These are phyloP conservation scores for Pseudocercospora macadamiae DNA, from an alignment of 2,329 filamentous ascomycete genomes.

Conservation along the genomic window DNA sequence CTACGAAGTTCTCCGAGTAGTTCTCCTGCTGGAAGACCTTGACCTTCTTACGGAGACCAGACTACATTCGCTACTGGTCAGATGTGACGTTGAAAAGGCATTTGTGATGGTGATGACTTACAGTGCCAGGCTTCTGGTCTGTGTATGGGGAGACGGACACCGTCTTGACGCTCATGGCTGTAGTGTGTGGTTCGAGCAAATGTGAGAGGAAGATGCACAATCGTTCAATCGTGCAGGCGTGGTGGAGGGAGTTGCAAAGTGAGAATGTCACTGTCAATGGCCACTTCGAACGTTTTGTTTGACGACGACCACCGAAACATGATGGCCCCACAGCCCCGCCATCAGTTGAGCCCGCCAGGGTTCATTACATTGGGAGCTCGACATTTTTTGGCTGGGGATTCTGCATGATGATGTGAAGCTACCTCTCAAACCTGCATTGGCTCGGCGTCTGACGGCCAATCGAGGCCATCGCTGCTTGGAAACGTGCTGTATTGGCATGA, in stretches of 20 bases:
- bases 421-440: background rate
- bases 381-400: background rate
- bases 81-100: too few species aligned
- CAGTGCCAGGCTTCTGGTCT: constrained; percentile 94
- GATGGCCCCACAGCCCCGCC: too few species aligned
- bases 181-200: constrained; percentile 7
- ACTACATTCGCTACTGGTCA: too few species aligned
- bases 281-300: background rate
- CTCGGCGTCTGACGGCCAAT: constrained; percentile 16
- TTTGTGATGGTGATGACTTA: background rate
- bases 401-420: constrained; percentile 5
- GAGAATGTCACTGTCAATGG: too few species aligned
- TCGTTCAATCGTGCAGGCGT: constrained; percentile 16
- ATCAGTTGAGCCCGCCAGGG: background rate
- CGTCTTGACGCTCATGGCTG: constrained; percentile 72
- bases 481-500: background rate
- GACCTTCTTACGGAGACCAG: constrained; percentile 98
- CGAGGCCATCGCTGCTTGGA: background rate
- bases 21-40: constrained; percentile 93
- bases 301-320: too few species aligned
- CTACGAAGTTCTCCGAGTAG: constrained; percentile 95
- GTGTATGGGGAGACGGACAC: constrained; percentile 83
- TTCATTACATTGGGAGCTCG: background rate
- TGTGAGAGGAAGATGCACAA: constrained; percentile 13
- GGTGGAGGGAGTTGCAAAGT: background rate